Evolutionary conservation across 2,329 filamentous ascomycete genomes (phyloP), one percentile per base, ranked within the genome.

Genomic region (Westerdykella ornata): DNA sequence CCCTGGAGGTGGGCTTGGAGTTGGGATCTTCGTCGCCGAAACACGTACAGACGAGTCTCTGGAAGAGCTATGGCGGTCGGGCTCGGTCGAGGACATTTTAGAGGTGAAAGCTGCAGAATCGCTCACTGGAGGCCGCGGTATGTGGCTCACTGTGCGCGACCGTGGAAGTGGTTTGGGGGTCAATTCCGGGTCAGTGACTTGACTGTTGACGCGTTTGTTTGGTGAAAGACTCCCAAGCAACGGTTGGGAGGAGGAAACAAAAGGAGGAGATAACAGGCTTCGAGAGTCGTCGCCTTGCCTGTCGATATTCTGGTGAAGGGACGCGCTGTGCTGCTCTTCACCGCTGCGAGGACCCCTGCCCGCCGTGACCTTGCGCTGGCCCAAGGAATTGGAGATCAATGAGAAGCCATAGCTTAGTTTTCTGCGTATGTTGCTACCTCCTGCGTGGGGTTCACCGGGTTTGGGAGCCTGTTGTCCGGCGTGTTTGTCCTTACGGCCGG

Each of bases 371-470:
- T 59, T 62, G 33, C 55, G 57, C 40, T 63, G 59, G n/a, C 49
- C 49, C 29, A 63, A 52, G 17, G 58, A 54, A 26, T 54, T 55
- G 15, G 59, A 60, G 38, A 63, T 57, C 43, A 60, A 51, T 16
- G 59, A 57, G 38, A 63, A 44, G 16, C 60, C 56, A 44, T 63
- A 44, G 36, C 56, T 63, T 38, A 65, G 53, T 44, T 59, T 65
- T 15, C 57, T 52, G 5, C 61, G 56, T 38, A 65, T 60, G 18
- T 51, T 60, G 46, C 54, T 55, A 19, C 45, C 26, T 19, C 19
- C 39, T 36, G 44, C 41, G 1, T 47, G 41, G 5, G 29, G 6
- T 8, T 52, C 50, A 28, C 37, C 37, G 32, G 35, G 33, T 20
- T 38, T 30, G 29, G 42, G 34, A 37, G 50, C 49, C 34, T 51